Evolutionary conservation across 202 grass and related monocot genomes (phyloP).

Genomic region (Schoenoplectus triqueter): DNA sequence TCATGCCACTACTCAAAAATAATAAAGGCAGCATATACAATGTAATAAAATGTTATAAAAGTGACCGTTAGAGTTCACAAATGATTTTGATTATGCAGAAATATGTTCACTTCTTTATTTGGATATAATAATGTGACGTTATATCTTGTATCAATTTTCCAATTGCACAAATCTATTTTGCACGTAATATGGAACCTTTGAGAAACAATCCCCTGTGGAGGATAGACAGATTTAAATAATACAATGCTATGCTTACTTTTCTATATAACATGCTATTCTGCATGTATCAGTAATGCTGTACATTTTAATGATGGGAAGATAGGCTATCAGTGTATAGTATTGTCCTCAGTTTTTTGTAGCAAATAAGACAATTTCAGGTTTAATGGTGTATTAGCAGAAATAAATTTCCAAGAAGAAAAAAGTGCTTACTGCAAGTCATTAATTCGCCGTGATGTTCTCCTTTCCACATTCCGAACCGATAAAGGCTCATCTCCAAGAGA

Average conservation of each 20-base stretch:
- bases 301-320: constrained; percentile 1
- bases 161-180: neutral
- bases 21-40: neutral
- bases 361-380: constrained; percentile 11
- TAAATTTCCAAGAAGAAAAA: neutral
- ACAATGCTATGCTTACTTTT: neutral
- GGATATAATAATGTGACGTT: constrained; percentile 1
- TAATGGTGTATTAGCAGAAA: constrained; percentile 25
- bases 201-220: neutral
- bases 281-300: constrained; percentile 17
- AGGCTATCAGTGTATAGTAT: neutral
- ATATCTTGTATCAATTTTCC: constrained; percentile 1
- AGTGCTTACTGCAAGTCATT: constrained; percentile 89
- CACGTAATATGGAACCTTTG: neutral
- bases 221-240: neutral
- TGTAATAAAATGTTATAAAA: neutral
- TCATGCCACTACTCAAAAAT: neutral
- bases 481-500: constrained; percentile 89
- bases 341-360: neutral
- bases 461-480: constrained; percentile 91
- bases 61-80: constrained; percentile 4
- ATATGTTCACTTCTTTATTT: neutral
- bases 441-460: constrained; percentile 69
- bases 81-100: neutral
- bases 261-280: neutral